Evolutionary conservation across 2,329 filamentous ascomycete species (phyloP).

Genomic region (Nemania sp.): DNA sequence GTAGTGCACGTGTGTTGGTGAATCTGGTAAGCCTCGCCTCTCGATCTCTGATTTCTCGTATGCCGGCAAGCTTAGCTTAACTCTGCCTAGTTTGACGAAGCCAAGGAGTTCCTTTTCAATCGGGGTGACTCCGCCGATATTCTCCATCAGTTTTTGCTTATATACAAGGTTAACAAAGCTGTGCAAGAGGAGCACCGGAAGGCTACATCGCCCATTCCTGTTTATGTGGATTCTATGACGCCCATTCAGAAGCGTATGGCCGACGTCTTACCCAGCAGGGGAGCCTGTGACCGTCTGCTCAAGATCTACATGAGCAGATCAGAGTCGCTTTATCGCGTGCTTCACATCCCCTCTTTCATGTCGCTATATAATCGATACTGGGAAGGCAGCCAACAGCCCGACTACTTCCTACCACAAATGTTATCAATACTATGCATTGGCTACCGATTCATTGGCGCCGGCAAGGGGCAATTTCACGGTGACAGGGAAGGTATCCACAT

Average conservation of each 20-base stretch:
- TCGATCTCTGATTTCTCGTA: background rate
- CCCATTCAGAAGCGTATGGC: conserved; percentile 61
- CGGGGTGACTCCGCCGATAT: conserved; percentile 46
- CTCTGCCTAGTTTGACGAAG: conserved; percentile 53
- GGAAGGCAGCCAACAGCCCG: conserved; percentile 50
- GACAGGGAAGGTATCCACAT: conserved; percentile 61
- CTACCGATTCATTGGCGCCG: conserved; percentile 55
- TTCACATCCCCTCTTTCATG: conserved; percentile 56
- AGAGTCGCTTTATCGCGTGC: conserved; percentile 57
- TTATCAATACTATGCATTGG: conserved; percentile 57
- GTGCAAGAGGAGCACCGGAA: conserved; percentile 53
- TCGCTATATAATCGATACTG: conserved; percentile 56
- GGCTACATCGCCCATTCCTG: conserved; percentile 54
- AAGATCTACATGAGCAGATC: conserved; percentile 53
- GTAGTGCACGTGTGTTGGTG: conserved; percentile 55
- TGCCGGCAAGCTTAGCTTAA: conserved; percentile 8
- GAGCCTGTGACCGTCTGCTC: conserved; percentile 55
- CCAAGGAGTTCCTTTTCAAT: conserved; percentile 53
- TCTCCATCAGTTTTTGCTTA: conserved; percentile 48
- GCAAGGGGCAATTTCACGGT: conserved; percentile 51
- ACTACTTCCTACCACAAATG: conserved; percentile 58
- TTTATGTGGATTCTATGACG: conserved; percentile 62
- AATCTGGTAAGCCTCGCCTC: conserved; percentile 50
- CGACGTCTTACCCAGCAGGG: conserved; percentile 56
- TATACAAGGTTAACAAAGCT: conserved; percentile 52